A percentile compares a stretch with the other conserved stretches of the same genome.
These are phyloP conservation scores for Fusarium sp. DNA, from an alignment of 2,329 filamentous ascomycete species.

Conservation along the genomic window DNA sequence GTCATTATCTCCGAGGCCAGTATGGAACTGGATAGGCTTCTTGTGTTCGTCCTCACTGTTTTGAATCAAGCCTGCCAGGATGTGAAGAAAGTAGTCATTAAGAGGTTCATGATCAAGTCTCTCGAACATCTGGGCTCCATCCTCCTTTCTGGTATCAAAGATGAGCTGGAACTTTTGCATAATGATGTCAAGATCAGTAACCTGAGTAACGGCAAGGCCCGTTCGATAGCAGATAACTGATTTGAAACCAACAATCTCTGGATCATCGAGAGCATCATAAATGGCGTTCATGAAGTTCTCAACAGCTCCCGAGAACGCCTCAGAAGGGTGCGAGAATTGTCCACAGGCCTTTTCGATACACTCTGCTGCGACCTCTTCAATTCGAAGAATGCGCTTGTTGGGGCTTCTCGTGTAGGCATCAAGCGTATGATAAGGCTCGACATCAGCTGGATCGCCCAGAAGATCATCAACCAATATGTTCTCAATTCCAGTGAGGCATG, in stretches of 20 bases:
- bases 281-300: slow-evolving; percentile 59
- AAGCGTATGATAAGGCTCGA: slow-evolving; percentile 72
- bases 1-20: slow-evolving; percentile 83
- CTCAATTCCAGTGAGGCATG: slow-evolving; percentile 78
- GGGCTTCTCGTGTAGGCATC: slow-evolving; percentile 70
- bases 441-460: slow-evolving; percentile 64
- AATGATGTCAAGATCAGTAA: slow-evolving; percentile 56
- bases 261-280: slow-evolving; percentile 67
- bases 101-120: slow-evolving; percentile 71
- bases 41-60: slow-evolving; percentile 56
- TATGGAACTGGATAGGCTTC: slow-evolving; percentile 87
- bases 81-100: slow-evolving; percentile 76
- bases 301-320: slow-evolving; percentile 51
- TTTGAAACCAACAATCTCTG: slow-evolving; percentile 82
- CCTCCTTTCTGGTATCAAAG: slow-evolving; percentile 38
- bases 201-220: slow-evolving; percentile 69
- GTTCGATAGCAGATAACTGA: slow-evolving; percentile 85
- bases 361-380: slow-evolving; percentile 76
- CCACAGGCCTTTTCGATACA: slow-evolving; percentile 63
- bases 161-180: slow-evolving; percentile 55
- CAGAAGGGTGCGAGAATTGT: slow-evolving; percentile 42
- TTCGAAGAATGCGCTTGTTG: slow-evolving; percentile 79
- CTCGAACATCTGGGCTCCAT: slow-evolving; percentile 52
- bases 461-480: slow-evolving; percentile 84
- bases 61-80: slow-evolving; percentile 68